Base-by-base conservation (phyloP, 2,329 filamentous ascomycete genomes). In the Ophiostoma novo-ulmi region DNA sequence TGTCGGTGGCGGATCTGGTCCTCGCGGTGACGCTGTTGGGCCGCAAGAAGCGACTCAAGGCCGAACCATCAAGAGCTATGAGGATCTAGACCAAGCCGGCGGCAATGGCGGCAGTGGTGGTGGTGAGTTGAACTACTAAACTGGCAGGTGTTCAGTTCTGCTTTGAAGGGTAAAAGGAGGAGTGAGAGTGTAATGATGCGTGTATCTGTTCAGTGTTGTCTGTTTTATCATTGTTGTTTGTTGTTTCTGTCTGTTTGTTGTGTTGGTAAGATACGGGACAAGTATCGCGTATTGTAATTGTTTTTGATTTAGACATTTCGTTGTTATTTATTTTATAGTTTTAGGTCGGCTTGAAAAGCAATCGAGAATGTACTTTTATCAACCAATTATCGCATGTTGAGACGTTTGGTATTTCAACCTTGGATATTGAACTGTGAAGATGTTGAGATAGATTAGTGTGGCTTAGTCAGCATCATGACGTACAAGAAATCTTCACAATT, bases 21-120 rank as follows among this genome's bases (percentile, higher is more conserved):
- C 88, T 74, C 91, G 90, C 86, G 90, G 90, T 61, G 91, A 93
- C n/a, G 36, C 63, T 6, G 20, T 22, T 5, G 94, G 93, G 0
- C 94, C 95, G 26, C 87, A 92, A 26, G 94, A 98, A 80, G 94
- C 95, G 13, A 93, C 97, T 0, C 92, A 96, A 75, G 95, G 95
- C 5, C 88, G 95, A 71, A 97, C 92, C 73, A 82, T 99, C 74
- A 97, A 97, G 85, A 97, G 93, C 79, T 99, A 99, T 78, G 96
- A 99, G 80, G 95, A 99, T 78, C 83, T 99, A 35, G 95, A 99
- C 81, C 94, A 96, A 65, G 90, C 91, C 71, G 88, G 88, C 52
- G 88, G 89, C 17, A 84, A 87, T 48, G 92, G 90, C 48, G 88
- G 89, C 20, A 84, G 87, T 44, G 92, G 90, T 13, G 88, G 90